A percentile compares a stretch with the other conserved stretches of the same genome.
Conservation (phyloP, 169 alveolate genomes). For the Toxoplasma gondii region DNA sequence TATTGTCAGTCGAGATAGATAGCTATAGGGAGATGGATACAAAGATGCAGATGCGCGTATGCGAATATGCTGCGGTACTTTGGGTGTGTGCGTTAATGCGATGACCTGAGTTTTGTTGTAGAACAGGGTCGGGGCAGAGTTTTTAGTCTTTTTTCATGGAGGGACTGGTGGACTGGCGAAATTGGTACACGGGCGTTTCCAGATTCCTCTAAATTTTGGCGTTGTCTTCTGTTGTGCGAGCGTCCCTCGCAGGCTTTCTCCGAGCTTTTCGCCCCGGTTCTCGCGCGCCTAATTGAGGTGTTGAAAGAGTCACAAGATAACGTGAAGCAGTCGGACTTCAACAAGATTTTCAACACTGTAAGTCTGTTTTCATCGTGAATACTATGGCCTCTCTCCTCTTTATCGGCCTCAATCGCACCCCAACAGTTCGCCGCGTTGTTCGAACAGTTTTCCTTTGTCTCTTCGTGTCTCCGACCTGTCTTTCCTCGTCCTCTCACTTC, state of each 20-base stretch:
- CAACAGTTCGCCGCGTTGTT: no score
- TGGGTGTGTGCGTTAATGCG: background rate
- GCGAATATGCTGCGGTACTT: background rate
- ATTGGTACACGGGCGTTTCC: background rate
- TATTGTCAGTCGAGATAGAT: no score
- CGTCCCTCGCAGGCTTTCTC: constrained; percentile 10
- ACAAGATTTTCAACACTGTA: background rate
- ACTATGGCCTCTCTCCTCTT: background rate
- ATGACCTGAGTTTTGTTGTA: no score
- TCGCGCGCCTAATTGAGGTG: background rate
- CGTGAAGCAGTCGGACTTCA: constrained; percentile 31
- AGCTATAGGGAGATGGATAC: background rate
- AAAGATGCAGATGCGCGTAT: background rate
- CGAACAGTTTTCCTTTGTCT: no score
- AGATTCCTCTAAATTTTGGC: no score
- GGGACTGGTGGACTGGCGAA: no score
- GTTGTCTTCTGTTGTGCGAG: background rate
- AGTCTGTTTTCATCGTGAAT: background rate
- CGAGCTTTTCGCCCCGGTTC: constrained; percentile 35
- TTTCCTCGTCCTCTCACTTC: no score
- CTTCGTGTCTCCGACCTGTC: no score
- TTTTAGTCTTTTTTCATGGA: no score
- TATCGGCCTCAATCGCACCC: no score
- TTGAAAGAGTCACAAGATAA: background rate
- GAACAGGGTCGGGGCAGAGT: background rate